A percentile compares a stretch with the other conserved stretches of the same genome.
These are phyloP conservation scores for Phoma sp. DNA, from an alignment of 2,329 filamentous ascomycete species.

Conservation along the genomic window DNA sequence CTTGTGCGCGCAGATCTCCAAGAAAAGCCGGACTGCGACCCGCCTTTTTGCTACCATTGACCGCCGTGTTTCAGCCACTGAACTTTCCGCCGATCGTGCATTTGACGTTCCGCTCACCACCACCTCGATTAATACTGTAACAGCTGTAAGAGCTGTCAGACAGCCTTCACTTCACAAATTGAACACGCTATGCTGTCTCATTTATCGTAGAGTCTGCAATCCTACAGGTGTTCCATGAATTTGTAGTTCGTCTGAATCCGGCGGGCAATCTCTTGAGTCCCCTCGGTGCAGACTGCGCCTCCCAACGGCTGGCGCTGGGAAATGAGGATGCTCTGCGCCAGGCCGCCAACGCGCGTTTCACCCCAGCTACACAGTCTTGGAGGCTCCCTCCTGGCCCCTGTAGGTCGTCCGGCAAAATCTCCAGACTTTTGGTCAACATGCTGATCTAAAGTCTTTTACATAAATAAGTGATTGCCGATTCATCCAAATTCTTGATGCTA, in stretches of 20 bases:
- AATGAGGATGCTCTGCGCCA: constrained; percentile 19
- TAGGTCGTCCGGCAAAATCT: constrained; percentile 16
- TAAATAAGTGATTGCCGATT: not conserved
- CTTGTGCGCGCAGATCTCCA: not conserved
- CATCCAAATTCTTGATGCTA: not conserved
- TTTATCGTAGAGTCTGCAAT: too few relatives aligned
- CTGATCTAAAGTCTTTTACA: constrained; percentile 3
- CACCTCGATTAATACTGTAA: not conserved
- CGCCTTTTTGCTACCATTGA: constrained; percentile 3
- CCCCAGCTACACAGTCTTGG: constrained; percentile 19
- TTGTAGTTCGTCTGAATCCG: not conserved
- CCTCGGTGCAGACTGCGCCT: not conserved
- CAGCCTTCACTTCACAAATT: too few relatives aligned
- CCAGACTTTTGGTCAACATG: constrained; percentile 7
- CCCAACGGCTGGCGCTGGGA: constrained; percentile 4
- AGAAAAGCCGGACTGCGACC: not conserved
- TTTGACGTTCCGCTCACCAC: constrained; percentile 1
- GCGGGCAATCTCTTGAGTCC: not conserved
- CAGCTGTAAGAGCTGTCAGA: too few relatives aligned
- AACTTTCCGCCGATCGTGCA: constrained; percentile 1
- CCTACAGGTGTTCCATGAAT: too few relatives aligned
- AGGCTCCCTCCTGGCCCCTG: constrained; percentile 26
- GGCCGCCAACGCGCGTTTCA: constrained; percentile 30
- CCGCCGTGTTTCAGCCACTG: constrained; percentile 13
- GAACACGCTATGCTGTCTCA: too few relatives aligned